phyloP scores from a whole-genome alignment of 176 grass and related monocot genomes.

The Rhynchospora tenuis region DNA sequence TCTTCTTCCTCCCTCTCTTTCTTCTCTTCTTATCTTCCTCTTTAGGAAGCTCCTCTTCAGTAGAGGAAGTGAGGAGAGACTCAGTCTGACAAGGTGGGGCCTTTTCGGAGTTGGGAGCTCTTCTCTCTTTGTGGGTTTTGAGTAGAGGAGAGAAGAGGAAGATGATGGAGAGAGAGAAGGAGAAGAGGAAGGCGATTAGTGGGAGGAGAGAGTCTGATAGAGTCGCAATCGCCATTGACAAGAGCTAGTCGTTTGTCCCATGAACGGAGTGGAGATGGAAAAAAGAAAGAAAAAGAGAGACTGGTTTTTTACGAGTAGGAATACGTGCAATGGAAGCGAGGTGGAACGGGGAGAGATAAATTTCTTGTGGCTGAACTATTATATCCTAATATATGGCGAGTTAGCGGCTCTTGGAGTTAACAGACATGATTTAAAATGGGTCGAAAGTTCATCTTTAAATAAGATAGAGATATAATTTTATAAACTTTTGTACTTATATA shows the following conservation, averaged over 20 bases:
- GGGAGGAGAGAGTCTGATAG: not conserved
- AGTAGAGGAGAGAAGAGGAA: constrained; percentile 9
- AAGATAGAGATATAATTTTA: no score
- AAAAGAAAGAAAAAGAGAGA: not conserved
- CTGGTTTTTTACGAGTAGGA: not conserved
- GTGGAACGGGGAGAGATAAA: not conserved
- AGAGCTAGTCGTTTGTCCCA: constrained; percentile 43
- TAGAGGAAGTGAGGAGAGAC: not conserved
- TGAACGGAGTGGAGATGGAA: not conserved
- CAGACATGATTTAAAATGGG: not conserved
- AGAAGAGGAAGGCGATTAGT: constrained; percentile 11
- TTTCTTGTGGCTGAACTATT: not conserved
- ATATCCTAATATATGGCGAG: not conserved
- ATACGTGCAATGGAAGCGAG: not conserved
- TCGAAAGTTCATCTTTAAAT: no score
- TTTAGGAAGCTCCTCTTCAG: not conserved
- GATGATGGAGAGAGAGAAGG: not conserved
- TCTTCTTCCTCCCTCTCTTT: constrained; percentile 42
- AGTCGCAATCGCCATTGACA: constrained; percentile 39
- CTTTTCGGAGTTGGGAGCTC: not conserved
- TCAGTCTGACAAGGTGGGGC: not conserved
- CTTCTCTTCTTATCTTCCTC: constrained; percentile 26
- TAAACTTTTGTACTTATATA: no score
- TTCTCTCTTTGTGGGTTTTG: constrained; percentile 25
- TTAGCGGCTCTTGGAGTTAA: not conserved